Evolutionary conservation across 169 alveolate genomes (phyloP), one percentile per base, ranked within the genome.

Genomic region (Plasmodium adleri): DNA sequence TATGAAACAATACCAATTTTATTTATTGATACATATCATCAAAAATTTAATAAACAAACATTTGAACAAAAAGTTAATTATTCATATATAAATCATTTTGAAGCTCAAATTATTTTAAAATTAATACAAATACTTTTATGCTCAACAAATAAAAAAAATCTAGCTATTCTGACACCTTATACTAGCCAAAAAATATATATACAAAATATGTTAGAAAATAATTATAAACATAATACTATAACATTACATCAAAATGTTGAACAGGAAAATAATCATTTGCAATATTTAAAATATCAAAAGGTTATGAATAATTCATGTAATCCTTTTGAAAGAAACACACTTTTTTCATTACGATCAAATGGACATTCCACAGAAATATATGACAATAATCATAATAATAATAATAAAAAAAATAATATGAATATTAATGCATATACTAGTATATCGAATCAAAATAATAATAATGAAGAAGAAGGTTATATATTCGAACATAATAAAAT

Each of bases 111-210:
- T 12, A 80, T 80, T 39, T 67, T 80, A 32, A 80, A 66, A 59
- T 62, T 80, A 47, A 49, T 22, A 68, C 49, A 68, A 80, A 80
- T 60, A 2, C 13, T 80, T 6, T 24, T 20, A 1, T 9, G 24
- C 6, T 2, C 43, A 24, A 49, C 20, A 1, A 22, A 26, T 15
- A 49, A 80, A 47, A 49, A 39, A 68, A 67, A 80, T 80, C 28
- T 80, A n/a, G 68, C 90, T 59, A 39, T 80, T 45, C 13, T 80
- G 15, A 80, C 90, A 5, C 90, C 90, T 1, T 80, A 80, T 45
- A 80, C 80, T 8, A 59, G 90, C 49, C 90, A 80, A 56, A 80
- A 80, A 60, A 17, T 52, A 15, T 68, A 80, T 43, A 80, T 80
- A 12, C 90, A 80, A n/a, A 28, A 50, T 17, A 32, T 80, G 13